Evolutionary conservation across 768 basidiomycete genomes (phyloP), one percentile per base, ranked within the genome.

Genomic region (Pisolithus albus): DNA sequence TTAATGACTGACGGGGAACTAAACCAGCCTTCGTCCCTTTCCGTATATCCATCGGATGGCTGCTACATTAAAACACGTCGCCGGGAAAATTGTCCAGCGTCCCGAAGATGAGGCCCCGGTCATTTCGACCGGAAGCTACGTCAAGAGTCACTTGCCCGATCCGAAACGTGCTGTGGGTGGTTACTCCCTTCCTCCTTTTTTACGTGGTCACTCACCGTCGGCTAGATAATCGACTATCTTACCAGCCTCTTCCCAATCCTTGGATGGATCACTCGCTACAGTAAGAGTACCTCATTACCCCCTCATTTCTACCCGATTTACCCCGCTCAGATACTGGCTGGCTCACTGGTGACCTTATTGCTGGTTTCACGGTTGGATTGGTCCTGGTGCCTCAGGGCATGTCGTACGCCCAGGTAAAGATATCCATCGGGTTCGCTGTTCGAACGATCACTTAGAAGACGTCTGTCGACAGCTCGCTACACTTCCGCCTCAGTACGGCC

Each of bases 301-400:
- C 21, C 46, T 42, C 24, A 16, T 51, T 24, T 34, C 49, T 26
- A 32, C n/a, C 51, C 4, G 47, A 26, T 48, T 41, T n/a, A 23
- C 36, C 3, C 2, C 16, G 10, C 28, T 19, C 49, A 88, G 86
- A 89, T 64, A 47, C 81, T 34, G 84, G 82, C 30, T 94, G 92
- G 92, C 65, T 90, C 10, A 75, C 80, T 19, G 91, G 92, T 23
- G 93, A 97, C 69, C 59, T 95, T 18, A 83, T 96, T 60, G 92
- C 93, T 54, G 92, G 87, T 50, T 66, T 98, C 38, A 97, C 95
- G 0, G 92, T 98, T 56, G 95, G 95, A 24, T 85, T 96, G 61
- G 95, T 99, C 10, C 75, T 97, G 44, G 92, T 98, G 6, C 95
- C 95, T 0, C 95, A 99, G 69, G 78, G 84, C 52, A 88, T 94